These are phyloP conservation scores for Daldinia decipiens DNA, from an alignment of 495 filamentous ascomycete species.

Conservation along the genomic window DNA sequence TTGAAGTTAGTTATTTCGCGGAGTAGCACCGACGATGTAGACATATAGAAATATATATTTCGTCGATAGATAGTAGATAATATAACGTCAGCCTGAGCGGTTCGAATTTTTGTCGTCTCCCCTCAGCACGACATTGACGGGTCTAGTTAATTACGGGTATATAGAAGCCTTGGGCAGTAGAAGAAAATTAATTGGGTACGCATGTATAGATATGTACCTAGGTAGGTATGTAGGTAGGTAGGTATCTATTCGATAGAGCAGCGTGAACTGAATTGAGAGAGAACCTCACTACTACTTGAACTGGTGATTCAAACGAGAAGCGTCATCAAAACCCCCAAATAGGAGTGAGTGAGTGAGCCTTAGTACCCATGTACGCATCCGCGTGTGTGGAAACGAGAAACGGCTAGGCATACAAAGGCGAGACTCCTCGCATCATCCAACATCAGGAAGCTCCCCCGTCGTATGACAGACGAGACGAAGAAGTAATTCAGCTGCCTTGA, in stretches of 20 bases:
- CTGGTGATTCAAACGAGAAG: slow-evolving; percentile 3
- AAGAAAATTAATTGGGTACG: not conserved
- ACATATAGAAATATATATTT: not conserved
- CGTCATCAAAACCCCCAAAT: slow-evolving; percentile 8
- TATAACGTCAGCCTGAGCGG: not conserved
- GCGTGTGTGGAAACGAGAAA: no score
- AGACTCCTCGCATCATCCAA: slow-evolving; percentile 27
- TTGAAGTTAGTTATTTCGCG: not conserved
- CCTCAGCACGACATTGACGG: slow-evolving; percentile 2
- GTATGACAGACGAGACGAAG: slow-evolving; percentile 11
- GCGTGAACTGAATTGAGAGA: not conserved
- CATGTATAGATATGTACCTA: not conserved
- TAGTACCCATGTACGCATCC: no score
- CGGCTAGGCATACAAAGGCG: slow-evolving; percentile 15
- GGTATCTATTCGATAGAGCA: slow-evolving; percentile 10
- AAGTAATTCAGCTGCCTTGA: slow-evolving; percentile 41
- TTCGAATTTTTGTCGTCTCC: not conserved
- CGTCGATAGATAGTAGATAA: not conserved
- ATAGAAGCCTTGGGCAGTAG: not conserved
- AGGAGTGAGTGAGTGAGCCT: slow-evolving; percentile 1
- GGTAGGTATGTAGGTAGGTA: no score
- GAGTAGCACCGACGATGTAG: not conserved
- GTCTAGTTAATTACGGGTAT: slow-evolving; percentile 17
- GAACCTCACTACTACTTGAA: slow-evolving; percentile 1
- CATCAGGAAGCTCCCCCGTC: slow-evolving; percentile 1